These are phyloP conservation scores for Nissolia schottii DNA, from an alignment of 306 rosid genomes.

Conservation along the genomic window DNA sequence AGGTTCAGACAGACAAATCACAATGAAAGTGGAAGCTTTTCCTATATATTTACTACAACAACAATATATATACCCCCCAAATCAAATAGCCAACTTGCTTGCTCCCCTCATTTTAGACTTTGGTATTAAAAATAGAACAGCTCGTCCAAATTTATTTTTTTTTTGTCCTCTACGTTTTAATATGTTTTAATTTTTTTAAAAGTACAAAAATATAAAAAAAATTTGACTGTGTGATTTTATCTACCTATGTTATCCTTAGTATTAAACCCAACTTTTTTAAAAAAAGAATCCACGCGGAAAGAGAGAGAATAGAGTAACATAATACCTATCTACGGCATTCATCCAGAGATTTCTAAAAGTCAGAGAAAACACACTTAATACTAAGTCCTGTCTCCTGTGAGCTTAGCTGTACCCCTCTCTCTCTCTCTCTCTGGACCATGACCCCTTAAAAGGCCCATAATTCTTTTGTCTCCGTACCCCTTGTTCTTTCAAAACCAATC, in stretches of 20 bases:
- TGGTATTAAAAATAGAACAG: too few relatives aligned
- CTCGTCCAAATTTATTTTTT: too few relatives aligned
- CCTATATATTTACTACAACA: not conserved
- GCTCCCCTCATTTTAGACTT: not conserved
- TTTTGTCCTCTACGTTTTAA: too few relatives aligned
- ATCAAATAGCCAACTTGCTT: conserved; percentile 37
- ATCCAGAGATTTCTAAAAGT: conserved; percentile 36
- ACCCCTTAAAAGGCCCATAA: conserved; percentile 49
- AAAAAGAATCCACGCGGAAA: conserved; percentile 6
- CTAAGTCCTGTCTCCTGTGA: not conserved
- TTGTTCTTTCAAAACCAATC: not conserved
- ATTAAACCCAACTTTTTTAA: too few relatives aligned
- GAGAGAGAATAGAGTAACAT: not conserved
- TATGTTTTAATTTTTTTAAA: too few relatives aligned
- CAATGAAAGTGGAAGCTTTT: conserved; percentile 2
- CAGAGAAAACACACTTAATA: not conserved
- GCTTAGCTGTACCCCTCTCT: conserved; percentile 39
- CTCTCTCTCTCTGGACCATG: conserved; percentile 31
- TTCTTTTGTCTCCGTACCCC: conserved; percentile 27
- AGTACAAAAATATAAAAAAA: too few relatives aligned
- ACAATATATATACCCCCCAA: not conserved
- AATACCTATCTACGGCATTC: not conserved
- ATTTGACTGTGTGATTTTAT: too few relatives aligned
- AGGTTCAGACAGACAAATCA: conserved; percentile 4
- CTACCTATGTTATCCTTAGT: too few relatives aligned